phyloP scores from a whole-genome alignment of 1,284 basidiomycete species.

The Tetrapyrgos nigripes region DNA sequence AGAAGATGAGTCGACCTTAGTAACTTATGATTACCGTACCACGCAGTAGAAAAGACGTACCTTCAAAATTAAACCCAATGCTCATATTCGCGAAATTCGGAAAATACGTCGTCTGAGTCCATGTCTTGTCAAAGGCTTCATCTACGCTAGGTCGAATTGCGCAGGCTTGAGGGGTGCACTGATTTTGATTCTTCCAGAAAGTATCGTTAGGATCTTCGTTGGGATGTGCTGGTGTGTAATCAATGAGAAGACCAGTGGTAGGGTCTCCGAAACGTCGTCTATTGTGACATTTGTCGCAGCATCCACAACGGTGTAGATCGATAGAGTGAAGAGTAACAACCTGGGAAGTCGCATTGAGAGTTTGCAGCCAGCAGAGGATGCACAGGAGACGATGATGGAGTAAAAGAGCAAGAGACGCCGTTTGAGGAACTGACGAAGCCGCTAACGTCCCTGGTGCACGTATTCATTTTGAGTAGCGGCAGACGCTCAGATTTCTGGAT shows the following conservation, averaged over 20 bases:
- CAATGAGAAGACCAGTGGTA: slow-evolving; percentile 5
- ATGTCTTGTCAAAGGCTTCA: slow-evolving; percentile 17
- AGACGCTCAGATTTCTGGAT: too few relatives aligned
- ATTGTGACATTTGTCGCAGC: slow-evolving; percentile 5
- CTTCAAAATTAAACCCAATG: slow-evolving; percentile 17
- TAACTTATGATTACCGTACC: background rate
- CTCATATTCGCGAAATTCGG: slow-evolving; percentile 16
- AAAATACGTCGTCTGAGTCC: slow-evolving; percentile 19
- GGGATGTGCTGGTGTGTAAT: background rate
- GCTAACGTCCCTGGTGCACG: too few relatives aligned
- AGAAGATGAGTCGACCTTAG: background rate
- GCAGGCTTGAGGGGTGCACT: slow-evolving; percentile 5
- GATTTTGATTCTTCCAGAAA: background rate
- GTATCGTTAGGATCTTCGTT: background rate
- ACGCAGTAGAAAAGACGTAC: slow-evolving; percentile 10
- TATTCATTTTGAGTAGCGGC: too few relatives aligned
- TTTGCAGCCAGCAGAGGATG: too few relatives aligned
- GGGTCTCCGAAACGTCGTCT: slow-evolving; percentile 19
- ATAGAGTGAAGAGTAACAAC: too few relatives aligned
- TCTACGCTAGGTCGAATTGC: slow-evolving; percentile 15
- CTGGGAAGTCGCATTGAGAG: too few relatives aligned
- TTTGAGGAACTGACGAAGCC: too few relatives aligned
- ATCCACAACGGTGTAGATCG: too few relatives aligned
- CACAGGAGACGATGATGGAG: too few relatives aligned
- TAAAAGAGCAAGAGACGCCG: too few relatives aligned